These are phyloP conservation scores for Neurospora africana DNA, from an alignment of 495 filamentous ascomycete genomes.

Conservation along the genomic window DNA sequence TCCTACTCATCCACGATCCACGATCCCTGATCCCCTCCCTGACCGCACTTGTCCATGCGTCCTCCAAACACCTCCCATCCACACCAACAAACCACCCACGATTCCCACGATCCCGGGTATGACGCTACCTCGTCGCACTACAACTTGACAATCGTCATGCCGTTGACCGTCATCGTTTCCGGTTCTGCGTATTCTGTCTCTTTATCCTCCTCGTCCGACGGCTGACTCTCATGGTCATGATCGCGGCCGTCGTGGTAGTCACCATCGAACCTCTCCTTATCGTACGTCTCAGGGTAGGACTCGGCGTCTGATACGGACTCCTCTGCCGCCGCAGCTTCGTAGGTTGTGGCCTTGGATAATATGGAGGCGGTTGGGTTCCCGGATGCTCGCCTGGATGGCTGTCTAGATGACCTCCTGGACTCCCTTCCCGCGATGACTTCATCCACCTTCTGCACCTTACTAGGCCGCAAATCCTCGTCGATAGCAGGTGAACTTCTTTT, in stretches of 20 bases:
- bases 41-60: not conserved
- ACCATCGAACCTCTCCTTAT: not conserved
- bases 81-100: not conserved
- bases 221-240: not conserved
- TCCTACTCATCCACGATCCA: no score
- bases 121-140: not conserved
- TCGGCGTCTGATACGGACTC: not conserved
- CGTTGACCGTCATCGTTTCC: not conserved
- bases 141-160: not conserved
- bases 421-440: no score
- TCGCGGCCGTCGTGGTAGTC: not conserved
- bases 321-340: not conserved
- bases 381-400: not conserved
- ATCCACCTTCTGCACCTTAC: not conserved
- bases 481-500: not conserved
- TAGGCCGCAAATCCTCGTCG: not conserved
- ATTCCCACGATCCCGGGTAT: not conserved
- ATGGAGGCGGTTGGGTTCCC: not conserved
- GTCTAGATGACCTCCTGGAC: not conserved
- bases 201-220: not conserved
- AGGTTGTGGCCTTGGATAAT: not conserved
- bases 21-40: not conserved
- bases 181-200: not conserved
- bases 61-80: not conserved
- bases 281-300: not conserved